phyloP scores from a whole-genome alignment of 1,139 yeast genomes.

The Yamadazyma conglobata region DNA sequence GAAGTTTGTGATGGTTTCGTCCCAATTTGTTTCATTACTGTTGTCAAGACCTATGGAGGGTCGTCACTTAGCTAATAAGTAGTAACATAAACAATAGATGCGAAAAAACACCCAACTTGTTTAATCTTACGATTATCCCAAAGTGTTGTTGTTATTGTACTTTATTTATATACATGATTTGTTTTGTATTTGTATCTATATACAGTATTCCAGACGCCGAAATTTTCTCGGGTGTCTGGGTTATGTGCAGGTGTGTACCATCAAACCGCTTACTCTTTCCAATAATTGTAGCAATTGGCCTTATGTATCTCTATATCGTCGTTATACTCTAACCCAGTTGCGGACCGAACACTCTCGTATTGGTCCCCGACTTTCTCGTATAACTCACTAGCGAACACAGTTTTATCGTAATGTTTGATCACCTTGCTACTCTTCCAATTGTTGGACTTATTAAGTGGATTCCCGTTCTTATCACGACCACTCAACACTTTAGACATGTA shows the following conservation, averaged over 20 bases:
- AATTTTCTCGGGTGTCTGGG: too few relatives aligned
- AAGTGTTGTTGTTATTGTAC: neutral
- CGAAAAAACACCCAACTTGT: too few relatives aligned
- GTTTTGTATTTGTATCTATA: neutral
- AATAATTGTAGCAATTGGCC: slow-evolving; percentile 8
- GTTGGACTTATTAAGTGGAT: slow-evolving; percentile 30
- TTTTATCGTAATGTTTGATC: slow-evolving; percentile 25
- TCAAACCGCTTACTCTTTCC: slow-evolving; percentile 10
- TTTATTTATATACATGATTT: neutral
- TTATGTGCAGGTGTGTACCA: slow-evolving; percentile 1
- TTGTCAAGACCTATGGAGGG: too few relatives aligned
- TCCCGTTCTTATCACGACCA: slow-evolving; percentile 39
- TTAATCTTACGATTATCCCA: too few relatives aligned
- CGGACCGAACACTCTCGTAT: slow-evolving; percentile 4
- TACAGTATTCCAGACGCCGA: too few relatives aligned
- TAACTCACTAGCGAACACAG: slow-evolving; percentile 25
- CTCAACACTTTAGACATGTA: slow-evolving; percentile 33
- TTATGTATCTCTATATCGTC: slow-evolving; percentile 6
- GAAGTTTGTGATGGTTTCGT: too few relatives aligned
- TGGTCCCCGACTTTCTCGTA: slow-evolving; percentile 17
- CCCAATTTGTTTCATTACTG: too few relatives aligned
- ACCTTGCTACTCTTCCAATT: slow-evolving; percentile 21
- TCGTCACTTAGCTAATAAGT: too few relatives aligned
- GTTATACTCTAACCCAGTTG: slow-evolving; percentile 8
- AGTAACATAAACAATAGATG: too few relatives aligned